A percentile compares a stretch with the other conserved stretches of the same genome.
These are phyloP conservation scores for Adansonia digitata DNA, from an alignment of 345 rosid genomes.

Conservation along the genomic window DNA sequence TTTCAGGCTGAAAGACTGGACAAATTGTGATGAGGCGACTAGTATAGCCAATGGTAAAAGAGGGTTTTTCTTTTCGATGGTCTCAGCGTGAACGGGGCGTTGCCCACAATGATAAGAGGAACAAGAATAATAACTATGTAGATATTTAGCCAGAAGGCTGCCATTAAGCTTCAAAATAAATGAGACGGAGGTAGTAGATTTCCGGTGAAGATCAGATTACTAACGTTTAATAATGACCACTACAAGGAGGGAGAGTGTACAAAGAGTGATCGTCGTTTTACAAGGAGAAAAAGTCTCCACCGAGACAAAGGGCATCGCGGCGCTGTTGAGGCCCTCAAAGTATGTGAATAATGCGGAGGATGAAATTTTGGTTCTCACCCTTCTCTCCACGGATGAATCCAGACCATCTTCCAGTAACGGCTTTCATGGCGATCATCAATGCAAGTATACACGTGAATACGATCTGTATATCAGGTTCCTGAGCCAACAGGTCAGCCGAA, in stretches of 20 bases:
- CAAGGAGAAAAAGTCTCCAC: slow-evolving; percentile 24
- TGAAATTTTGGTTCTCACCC: slow-evolving; percentile 34
- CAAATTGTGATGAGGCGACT: neutral
- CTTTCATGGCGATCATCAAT: slow-evolving; percentile 1
- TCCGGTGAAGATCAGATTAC: neutral
- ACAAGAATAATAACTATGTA: neutral
- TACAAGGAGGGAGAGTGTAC: slow-evolving; percentile 22
- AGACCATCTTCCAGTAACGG: neutral
- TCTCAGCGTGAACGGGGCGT: neutral
- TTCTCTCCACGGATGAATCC: slow-evolving; percentile 13
- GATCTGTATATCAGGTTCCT: slow-evolving; percentile 17
- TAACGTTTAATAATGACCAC: slow-evolving; percentile 4
- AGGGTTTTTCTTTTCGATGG: neutral
- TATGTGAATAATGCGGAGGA: slow-evolving; percentile 20
- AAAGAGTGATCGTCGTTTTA: slow-evolving; percentile 26
- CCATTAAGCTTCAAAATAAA: neutral
- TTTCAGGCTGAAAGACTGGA: neutral
- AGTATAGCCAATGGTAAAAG: neutral
- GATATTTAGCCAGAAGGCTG: neutral
- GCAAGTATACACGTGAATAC: neutral
- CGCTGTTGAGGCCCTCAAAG: slow-evolving; percentile 19
- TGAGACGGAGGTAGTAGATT: no score
- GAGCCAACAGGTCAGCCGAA: slow-evolving; percentile 22
- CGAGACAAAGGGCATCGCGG: slow-evolving; percentile 18
- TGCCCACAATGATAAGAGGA: neutral